Percentiles rank a stretch among this genome's conserved stretches.
Evolutionary conservation across 1,139 yeast species (phyloP).

Genomic region (Nematodospora anomalae): DNA sequence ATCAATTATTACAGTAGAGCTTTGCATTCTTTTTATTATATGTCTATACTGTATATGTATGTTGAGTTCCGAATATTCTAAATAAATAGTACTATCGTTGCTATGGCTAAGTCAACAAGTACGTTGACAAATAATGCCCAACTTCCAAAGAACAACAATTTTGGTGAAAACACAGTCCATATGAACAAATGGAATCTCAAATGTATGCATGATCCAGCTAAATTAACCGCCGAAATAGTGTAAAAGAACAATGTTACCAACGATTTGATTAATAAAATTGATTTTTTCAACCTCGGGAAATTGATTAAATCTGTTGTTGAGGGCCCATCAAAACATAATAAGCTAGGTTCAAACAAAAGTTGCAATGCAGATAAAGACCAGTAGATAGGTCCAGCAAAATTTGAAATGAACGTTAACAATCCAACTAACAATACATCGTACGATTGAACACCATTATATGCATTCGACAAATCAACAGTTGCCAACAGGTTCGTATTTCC

Average conservation of each 20-base stretch:
- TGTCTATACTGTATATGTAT: background rate
- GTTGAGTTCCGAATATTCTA: slow-evolving; percentile 1
- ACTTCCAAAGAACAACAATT: slow-evolving; percentile 72
- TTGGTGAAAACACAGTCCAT: slow-evolving; percentile 98
- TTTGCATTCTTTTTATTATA: slow-evolving; percentile 3
- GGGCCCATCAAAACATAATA: slow-evolving; percentile 13
- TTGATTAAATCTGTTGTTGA: slow-evolving; percentile 15
- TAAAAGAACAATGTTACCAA: slow-evolving; percentile 51
- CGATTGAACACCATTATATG: slow-evolving; percentile 79
- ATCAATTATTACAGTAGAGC: slow-evolving; percentile 77
- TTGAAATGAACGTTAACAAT: slow-evolving; percentile 71
- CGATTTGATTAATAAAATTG: slow-evolving; percentile 36
- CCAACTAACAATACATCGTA: slow-evolving; percentile 79
- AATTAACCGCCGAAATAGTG: slow-evolving; percentile 54
- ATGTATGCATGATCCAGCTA: slow-evolving; percentile 68
- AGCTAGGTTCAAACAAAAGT: slow-evolving; percentile 38
- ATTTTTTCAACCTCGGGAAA: slow-evolving; percentile 29
- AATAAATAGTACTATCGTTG: slow-evolving; percentile 17
- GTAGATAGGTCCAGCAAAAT: slow-evolving; percentile 81
- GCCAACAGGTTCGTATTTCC: slow-evolving; percentile 94
- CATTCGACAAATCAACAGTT: slow-evolving; percentile 84
- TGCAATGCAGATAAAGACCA: slow-evolving; percentile 67
- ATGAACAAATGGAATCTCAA: slow-evolving; percentile 85
- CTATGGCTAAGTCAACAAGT: slow-evolving; percentile 36
- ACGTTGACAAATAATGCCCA: slow-evolving; percentile 66